These are phyloP conservation scores for Leptosphaerulina australis DNA, from an alignment of 2,329 filamentous ascomycete genomes.

Conservation along the genomic window DNA sequence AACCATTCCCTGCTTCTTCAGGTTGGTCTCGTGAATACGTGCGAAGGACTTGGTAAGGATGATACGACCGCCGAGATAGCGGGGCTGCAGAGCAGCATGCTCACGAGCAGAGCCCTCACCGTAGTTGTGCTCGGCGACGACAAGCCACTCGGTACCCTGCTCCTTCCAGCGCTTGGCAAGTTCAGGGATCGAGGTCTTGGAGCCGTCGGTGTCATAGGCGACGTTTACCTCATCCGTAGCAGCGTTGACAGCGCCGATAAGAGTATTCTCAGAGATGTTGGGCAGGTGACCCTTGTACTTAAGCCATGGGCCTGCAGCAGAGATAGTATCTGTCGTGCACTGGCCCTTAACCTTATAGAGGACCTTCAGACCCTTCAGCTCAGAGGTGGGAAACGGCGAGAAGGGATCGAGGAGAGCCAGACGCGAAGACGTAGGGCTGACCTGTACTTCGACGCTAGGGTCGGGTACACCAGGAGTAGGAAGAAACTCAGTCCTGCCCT, in stretches of 20 bases:
- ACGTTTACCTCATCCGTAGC: conserved; percentile 91
- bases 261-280: conserved; percentile 96
- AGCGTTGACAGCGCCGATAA: conserved; percentile 92
- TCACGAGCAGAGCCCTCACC: conserved; percentile 89
- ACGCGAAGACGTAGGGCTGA: conserved; percentile 86
- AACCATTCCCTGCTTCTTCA: conserved; percentile 97
- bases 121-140: conserved; percentile 97
- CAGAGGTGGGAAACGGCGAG: conserved; percentile 74
- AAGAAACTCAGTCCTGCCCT: conserved; percentile 75
- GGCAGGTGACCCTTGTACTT: conserved; percentile 99
- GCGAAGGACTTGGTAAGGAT: conserved; percentile 88
- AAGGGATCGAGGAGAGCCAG: conserved; percentile 93
- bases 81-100: conserved; percentile 86
- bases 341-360: conserved; percentile 97
- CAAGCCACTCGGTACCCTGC: conserved; percentile 79
- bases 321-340: conserved; percentile 99
- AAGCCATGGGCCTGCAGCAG: conserved; percentile 93
- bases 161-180: conserved; percentile 84
- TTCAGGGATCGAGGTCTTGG: conserved; percentile 78
- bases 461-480: conserved; percentile 76
- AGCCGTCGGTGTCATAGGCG: conserved; percentile 85
- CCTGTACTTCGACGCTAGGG: conserved; percentile 71
- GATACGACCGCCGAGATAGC: conserved; percentile 85
- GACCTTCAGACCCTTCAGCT: conserved; percentile 79
- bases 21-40: conserved; percentile 91